Conservation (phyloP, 257 asterid genomes). For the Jaltomata sinuosa region DNA sequence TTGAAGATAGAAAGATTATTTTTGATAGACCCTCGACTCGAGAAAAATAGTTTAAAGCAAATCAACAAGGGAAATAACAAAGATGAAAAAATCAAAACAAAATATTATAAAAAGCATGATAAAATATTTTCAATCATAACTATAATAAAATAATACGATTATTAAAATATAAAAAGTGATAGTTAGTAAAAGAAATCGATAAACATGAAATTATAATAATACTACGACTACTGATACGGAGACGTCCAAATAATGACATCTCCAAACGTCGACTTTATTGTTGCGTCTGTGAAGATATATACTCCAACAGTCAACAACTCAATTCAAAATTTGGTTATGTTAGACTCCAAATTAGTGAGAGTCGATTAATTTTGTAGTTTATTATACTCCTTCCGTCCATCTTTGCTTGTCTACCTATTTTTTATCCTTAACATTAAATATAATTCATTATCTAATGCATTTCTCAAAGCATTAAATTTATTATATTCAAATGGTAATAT, state of each 20-base stretch:
- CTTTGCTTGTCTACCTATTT: no score
- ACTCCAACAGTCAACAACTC: neutral
- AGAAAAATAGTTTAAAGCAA: neutral
- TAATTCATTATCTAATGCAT: no score
- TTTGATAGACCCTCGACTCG: fast-evolving
- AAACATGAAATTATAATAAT: no score
- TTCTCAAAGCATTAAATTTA: no score
- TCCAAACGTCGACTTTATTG: neutral
- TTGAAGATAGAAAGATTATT: neutral
- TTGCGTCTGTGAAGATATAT: neutral
- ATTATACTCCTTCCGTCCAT: no score
- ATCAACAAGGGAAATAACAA: neutral
- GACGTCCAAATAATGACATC: neutral
- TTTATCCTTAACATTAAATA: no score
- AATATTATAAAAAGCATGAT: neutral
- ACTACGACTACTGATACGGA: no score
- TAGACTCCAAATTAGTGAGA: neutral
- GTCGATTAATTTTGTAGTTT: no score
- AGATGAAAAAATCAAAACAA: neutral
- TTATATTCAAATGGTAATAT: no score
- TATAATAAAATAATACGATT: neutral
- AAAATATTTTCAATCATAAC: neutral
- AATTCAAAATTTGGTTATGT: neutral
- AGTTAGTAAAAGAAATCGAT: no score
- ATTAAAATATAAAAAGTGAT: no score